These are phyloP conservation scores for Cyberlindnera maclurae DNA, from an alignment of 805 yeast species.

Conservation along the genomic window DNA sequence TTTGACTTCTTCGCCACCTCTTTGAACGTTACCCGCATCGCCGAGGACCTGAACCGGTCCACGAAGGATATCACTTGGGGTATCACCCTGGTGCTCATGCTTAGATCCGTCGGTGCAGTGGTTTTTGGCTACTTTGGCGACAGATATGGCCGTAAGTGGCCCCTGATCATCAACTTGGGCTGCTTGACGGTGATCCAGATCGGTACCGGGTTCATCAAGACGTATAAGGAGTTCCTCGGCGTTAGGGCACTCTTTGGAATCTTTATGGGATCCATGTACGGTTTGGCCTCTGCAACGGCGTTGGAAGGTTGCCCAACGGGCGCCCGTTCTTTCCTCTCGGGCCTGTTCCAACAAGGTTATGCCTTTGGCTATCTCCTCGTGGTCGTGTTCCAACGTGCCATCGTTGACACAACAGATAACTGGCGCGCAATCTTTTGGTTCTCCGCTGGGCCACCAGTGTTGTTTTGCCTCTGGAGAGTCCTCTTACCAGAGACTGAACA, in stretches of 20 bases:
- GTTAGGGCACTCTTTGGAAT: conserved; percentile 58
- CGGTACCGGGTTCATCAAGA: conserved; percentile 56
- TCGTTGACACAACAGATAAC: conserved; percentile 42
- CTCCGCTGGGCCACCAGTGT: conserved; percentile 49
- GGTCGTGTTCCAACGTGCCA: conserved; percentile 58
- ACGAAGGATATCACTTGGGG: conserved; percentile 50
- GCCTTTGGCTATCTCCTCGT: conserved; percentile 63
- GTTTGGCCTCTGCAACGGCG: conserved; percentile 36
- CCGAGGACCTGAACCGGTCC: conserved; percentile 35
- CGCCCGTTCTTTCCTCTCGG: conserved; percentile 53
- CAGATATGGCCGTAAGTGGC: conserved; percentile 55
- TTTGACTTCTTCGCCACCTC: conserved; percentile 57
- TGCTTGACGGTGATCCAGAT: conserved; percentile 48
- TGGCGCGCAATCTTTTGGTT: conserved; percentile 71
- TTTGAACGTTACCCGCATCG: conserved; percentile 41
- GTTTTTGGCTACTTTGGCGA: conserved; percentile 57
- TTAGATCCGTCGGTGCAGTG: conserved; percentile 59
- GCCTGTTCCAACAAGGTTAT: conserved; percentile 76
- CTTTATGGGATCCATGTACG: conserved; percentile 44
- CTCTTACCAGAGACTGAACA: conserved; percentile 46
- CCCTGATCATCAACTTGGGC: conserved; percentile 39
- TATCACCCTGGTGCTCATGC: conserved; percentile 60
- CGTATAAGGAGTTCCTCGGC: conserved; percentile 50
- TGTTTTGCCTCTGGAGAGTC: conserved; percentile 36
- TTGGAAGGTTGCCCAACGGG: conserved; percentile 41